Evolutionary conservation across 1,284 basidiomycete genomes (phyloP).

Genomic region (Trichosporon sp.): DNA sequence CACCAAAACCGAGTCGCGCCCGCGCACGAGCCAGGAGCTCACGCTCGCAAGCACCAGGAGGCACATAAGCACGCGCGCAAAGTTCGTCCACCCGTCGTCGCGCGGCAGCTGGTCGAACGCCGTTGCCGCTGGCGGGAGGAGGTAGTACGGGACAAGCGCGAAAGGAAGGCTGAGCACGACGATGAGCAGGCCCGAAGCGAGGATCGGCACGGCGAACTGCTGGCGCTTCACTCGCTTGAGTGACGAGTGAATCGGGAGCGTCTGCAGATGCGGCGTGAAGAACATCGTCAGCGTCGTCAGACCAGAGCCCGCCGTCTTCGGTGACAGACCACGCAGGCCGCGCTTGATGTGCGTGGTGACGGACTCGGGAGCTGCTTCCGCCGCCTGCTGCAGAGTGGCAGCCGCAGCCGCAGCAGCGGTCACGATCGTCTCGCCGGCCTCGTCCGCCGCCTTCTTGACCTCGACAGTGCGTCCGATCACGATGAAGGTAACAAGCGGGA

Average conservation of each 20-base stretch:
- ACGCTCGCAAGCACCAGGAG: constrained; percentile 34
- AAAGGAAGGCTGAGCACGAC: constrained; percentile 45
- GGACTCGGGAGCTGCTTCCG: background rate
- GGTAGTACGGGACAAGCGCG: constrained; percentile 50
- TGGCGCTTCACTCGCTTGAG: constrained; percentile 39
- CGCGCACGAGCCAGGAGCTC: constrained; percentile 45
- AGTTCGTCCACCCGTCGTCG: constrained; percentile 46
- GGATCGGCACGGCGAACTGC: constrained; percentile 41
- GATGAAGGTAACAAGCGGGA: constrained; percentile 46
- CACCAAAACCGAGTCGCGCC: constrained; percentile 40
- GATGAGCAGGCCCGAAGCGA: constrained; percentile 35
- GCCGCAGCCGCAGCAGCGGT: constrained; percentile 34
- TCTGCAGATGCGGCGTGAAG: constrained; percentile 48
- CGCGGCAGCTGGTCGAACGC: constrained; percentile 37
- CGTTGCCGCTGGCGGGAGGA: constrained; percentile 31
- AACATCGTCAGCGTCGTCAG: constrained; percentile 46
- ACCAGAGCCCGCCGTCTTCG: constrained; percentile 39
- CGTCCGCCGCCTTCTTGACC: constrained; percentile 36
- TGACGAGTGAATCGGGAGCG: constrained; percentile 43
- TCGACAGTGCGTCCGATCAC: constrained; percentile 48
- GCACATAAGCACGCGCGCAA: constrained; percentile 45
- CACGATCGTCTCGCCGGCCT: constrained; percentile 11
- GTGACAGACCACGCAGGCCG: constrained; percentile 26
- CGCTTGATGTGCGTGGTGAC: constrained; percentile 15
- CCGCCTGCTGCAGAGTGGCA: constrained; percentile 6